phyloP scores from a whole-genome alignment of 2,329 filamentous ascomycete genomes.

The Colletotrichum liaoningense region DNA sequence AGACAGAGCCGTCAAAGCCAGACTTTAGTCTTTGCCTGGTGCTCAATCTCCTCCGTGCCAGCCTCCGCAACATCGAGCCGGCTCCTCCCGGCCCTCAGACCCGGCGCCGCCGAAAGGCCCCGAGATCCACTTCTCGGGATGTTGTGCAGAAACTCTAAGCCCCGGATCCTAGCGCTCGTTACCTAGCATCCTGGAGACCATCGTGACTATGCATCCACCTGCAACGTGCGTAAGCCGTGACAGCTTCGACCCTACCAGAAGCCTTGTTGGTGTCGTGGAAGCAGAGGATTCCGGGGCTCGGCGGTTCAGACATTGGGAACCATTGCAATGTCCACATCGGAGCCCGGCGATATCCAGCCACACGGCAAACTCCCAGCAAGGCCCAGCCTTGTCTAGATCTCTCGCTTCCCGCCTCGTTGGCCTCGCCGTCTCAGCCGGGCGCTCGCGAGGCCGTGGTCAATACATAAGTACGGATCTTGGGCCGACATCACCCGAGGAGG shows the following conservation, averaged over 20 bases:
- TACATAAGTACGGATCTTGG: background rate
- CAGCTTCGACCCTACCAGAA: background rate
- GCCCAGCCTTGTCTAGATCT: background rate
- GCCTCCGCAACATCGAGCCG: no score
- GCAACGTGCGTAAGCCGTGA: background rate
- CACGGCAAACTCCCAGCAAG: background rate
- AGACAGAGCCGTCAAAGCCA: background rate
- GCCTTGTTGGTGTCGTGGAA: background rate
- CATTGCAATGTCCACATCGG: background rate
- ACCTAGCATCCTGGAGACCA: background rate
- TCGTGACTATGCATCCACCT: background rate
- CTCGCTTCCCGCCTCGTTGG: background rate
- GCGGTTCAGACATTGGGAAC: background rate
- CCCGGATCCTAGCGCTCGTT: background rate
- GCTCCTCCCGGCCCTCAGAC: no score
- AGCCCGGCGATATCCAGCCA: background rate
- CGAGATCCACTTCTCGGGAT: background rate
- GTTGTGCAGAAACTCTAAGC: background rate
- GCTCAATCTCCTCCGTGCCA: background rate
- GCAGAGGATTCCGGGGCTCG: background rate
- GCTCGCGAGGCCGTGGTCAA: background rate
- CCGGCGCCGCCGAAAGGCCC: background rate
- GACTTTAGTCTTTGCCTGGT: background rate
- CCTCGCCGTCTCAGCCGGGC: background rate
- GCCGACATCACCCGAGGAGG: background rate